A percentile compares a stretch with the other conserved stretches of the same genome.
phyloP scores from a whole-genome alignment of 1,284 basidiomycete genomes.

The Pseudozyma sp. region DNA sequence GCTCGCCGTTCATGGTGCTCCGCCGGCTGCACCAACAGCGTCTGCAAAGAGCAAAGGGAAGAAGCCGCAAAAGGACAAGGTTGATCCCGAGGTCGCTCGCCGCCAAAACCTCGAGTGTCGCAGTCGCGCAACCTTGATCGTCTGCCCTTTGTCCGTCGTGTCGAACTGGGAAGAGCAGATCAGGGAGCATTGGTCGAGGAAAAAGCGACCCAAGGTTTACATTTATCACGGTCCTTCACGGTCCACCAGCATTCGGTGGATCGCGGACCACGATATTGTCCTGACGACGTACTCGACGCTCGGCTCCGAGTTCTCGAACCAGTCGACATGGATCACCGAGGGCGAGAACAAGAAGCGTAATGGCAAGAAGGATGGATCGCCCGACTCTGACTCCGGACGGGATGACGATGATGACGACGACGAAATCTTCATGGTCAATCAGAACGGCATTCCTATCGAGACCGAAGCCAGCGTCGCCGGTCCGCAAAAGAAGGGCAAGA shows the following conservation, averaged over 20 bases:
- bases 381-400: constrained; percentile 15
- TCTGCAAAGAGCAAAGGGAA: constrained; percentile 74
- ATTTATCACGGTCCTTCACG: constrained; percentile 94
- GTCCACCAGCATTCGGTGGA: constrained; percentile 82
- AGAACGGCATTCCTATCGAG: constrained; percentile 71
- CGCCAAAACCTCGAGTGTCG: constrained; percentile 67
- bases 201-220: constrained; percentile 75
- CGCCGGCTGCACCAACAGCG: constrained; percentile 17
- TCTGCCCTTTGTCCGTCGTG: constrained; percentile 95
- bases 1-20: constrained; percentile 40
- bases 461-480: constrained; percentile 6
- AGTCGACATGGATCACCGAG: constrained; percentile 70
- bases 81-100: constrained; percentile 67
- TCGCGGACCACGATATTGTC: constrained; percentile 94
- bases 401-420: constrained; percentile 71
- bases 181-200: constrained; percentile 77
- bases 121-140: constrained; percentile 91
- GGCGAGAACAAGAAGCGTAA: constrained; percentile 23
- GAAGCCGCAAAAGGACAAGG: constrained; percentile 73
- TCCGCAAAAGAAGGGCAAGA: constrained; percentile 68
- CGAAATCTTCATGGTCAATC: constrained; percentile 76
- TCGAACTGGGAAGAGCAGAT: constrained; percentile 99
- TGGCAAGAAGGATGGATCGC: constrained; percentile 19
- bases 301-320: constrained; percentile 93
- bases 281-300: constrained; percentile 97